These are phyloP conservation scores for Diaporthe capsici DNA, from an alignment of 2,329 filamentous ascomycete species.

Conservation along the genomic window DNA sequence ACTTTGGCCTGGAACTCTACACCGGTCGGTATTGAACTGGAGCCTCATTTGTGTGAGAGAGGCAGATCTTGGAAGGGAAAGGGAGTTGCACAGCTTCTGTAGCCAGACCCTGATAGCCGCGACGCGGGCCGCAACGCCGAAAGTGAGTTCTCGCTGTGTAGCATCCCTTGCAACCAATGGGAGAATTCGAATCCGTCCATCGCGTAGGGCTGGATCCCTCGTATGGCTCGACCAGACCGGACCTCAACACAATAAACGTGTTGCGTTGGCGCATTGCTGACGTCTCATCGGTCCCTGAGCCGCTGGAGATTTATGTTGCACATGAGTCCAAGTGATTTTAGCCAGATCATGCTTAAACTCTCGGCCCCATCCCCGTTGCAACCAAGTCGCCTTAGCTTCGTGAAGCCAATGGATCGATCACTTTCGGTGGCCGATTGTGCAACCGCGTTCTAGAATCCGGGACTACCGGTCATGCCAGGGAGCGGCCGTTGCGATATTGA, in stretches of 20 bases:
- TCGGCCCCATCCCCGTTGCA: slow-evolving; percentile 13
- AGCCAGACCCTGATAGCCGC: slow-evolving; percentile 19
- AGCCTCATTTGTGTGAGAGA: not conserved
- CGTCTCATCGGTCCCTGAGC: slow-evolving; percentile 32
- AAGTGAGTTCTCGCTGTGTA: not conserved
- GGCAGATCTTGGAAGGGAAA: slow-evolving; percentile 20
- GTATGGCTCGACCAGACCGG: slow-evolving; percentile 14
- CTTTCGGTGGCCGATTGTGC: slow-evolving; percentile 25
- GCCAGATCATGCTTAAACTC: slow-evolving; percentile 33
- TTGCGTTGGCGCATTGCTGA: slow-evolving; percentile 24
- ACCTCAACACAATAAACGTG: slow-evolving; percentile 24
- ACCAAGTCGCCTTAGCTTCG: slow-evolving; percentile 18
- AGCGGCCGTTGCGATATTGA: slow-evolving; percentile 3
- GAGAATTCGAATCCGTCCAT: slow-evolving; percentile 2
- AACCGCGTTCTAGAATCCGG: not conserved
- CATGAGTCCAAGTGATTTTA: slow-evolving; percentile 15
- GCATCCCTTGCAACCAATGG: slow-evolving; percentile 15
- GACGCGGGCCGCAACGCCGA: slow-evolving; percentile 35
- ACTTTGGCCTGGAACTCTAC: not conserved
- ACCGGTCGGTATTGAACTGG: slow-evolving; percentile 24
- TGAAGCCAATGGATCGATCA: slow-evolving; percentile 32
- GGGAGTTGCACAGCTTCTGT: slow-evolving; percentile 28
- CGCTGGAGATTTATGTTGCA: slow-evolving; percentile 30
- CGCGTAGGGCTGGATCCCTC: slow-evolving; percentile 26
- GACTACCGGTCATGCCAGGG: not conserved